Conservation (phyloP, 108 stramenopile genomes). For the Mediolabrus comicus region DNA sequence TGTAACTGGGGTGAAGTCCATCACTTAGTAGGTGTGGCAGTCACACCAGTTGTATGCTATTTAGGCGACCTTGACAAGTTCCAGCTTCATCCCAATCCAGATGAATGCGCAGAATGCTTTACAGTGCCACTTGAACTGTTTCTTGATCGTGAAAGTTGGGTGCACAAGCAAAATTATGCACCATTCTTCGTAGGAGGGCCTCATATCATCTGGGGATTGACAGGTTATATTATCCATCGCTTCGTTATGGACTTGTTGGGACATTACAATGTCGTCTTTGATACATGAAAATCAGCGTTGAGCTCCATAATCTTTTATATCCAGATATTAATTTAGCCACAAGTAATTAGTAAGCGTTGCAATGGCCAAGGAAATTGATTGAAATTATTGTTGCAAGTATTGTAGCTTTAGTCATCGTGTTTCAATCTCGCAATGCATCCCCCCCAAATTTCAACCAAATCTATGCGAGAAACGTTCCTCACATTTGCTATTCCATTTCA, state of each 20-base stretch:
- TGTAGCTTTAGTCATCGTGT: not conserved
- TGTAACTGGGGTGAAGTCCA: conserved; percentile 91
- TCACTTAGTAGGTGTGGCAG: conserved; percentile 89
- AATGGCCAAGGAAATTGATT: not conserved
- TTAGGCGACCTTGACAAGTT: conserved; percentile 70
- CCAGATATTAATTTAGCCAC: conserved; percentile 1
- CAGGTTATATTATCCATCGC: conserved; percentile 84
- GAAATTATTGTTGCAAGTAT: not conserved
- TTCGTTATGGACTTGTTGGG: conserved; percentile 84
- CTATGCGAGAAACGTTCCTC: not conserved
- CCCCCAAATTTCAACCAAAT: not conserved
- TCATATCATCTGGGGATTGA: conserved; percentile 90
- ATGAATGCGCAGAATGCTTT: conserved; percentile 90
- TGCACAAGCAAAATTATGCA: conserved; percentile 74
- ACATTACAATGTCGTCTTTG: conserved; percentile 46
- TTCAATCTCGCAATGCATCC: not conserved
- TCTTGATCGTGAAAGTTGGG: conserved; percentile 71
- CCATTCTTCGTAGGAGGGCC: conserved; percentile 89
- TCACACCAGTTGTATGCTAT: conserved; percentile 91
- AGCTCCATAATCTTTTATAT: conserved; percentile 1
- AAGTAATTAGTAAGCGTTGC: not conserved
- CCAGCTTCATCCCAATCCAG: conserved; percentile 70
- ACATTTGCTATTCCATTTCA: not conserved
- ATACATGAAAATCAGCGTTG: not conserved
- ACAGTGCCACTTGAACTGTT: conserved; percentile 77